Evolutionary conservation across 176 grass and related monocot species (phyloP), one percentile per base, ranked within the genome.

Genomic region (Oryza coarctata): DNA sequence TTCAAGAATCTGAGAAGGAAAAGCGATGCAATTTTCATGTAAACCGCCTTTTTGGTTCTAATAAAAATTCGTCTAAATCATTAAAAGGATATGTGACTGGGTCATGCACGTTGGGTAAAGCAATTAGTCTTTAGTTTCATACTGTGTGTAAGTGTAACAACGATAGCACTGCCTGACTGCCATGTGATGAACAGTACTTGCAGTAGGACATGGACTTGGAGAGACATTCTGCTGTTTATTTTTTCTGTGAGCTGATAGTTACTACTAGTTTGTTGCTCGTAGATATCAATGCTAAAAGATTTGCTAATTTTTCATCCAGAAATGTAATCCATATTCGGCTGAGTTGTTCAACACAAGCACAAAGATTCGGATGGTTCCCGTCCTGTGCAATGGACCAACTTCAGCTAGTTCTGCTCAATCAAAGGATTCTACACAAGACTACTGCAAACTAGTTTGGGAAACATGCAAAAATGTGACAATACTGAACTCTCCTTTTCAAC

Each of bases 401-500:
- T 75, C 87, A 38, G 11, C 20, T 52, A 76, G 77, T 66, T 90
- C 87, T 45, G 28, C 65, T 18, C 86, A 85, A 49, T 87, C 92
- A 31, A 94, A 91, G 81, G 90, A 92, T 34, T 70, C 90, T 45
- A 85, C 88, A 12, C 80, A 81, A 32, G 81, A 83, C 35, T 97
- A 90, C 82, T 97, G 92, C 38, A 63, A 73, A 44, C 33, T 79
- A 34, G 88, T 97, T 34, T 97, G 95, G 92, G 81, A 89, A 65
- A 74, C 84, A 36, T 94, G 95, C 92, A 89, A 94, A 74, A 61
- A 87, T 67, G 70, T 92, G 71, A 72, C 92, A 23, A 89, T 92
- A 74, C 73, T 75, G 33, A 92, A 94, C 74, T 94, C 94, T 77
- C 94, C 94, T 7, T 97, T 97, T 85, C 81, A 89, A 69, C 65